These are phyloP conservation scores for Aeschynomene evenia DNA, from an alignment of 306 rosid genomes.

Conservation along the genomic window DNA sequence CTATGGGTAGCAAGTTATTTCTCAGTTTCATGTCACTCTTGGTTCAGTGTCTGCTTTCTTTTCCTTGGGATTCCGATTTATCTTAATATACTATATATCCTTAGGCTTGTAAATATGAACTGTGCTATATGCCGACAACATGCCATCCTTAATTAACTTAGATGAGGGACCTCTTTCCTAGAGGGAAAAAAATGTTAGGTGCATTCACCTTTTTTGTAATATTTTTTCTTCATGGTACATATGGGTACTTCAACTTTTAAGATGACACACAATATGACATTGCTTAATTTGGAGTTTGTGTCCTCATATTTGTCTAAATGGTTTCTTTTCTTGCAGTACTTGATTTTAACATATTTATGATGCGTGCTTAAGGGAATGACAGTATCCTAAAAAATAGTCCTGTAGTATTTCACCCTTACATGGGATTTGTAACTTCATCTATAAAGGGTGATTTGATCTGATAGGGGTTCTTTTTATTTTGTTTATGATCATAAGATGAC, in stretches of 20 bases:
- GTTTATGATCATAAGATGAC: conserved; percentile 11
- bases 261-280: neutral
- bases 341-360: neutral
- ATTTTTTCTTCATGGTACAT: neutral
- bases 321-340: neutral
- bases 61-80: conserved; percentile 25
- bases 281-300: conserved; percentile 15
- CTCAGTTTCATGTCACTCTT: conserved; percentile 32
- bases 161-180: conserved; percentile 9
- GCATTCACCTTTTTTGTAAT: conserved; percentile 1
- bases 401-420: neutral
- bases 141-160: conserved; percentile 22
- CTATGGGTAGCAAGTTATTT: conserved; percentile 35
- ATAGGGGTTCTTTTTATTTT: neutral
- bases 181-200: neutral
- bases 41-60: conserved; percentile 31
- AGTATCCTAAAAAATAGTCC: conserved; percentile 1
- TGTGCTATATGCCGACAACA: conserved; percentile 19
- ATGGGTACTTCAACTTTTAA: too few species aligned
- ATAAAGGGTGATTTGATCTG: conserved; percentile 14
- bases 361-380: neutral
- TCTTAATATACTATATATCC: conserved; percentile 11
- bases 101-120: conserved; percentile 7
- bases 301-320: conserved; percentile 10
- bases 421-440: conserved; percentile 2